Percentiles rank a stretch among this genome's conserved stretches.
phyloP scores from a whole-genome alignment of 768 basidiomycete species.

The Cantharellus cinnabarinus region DNA sequence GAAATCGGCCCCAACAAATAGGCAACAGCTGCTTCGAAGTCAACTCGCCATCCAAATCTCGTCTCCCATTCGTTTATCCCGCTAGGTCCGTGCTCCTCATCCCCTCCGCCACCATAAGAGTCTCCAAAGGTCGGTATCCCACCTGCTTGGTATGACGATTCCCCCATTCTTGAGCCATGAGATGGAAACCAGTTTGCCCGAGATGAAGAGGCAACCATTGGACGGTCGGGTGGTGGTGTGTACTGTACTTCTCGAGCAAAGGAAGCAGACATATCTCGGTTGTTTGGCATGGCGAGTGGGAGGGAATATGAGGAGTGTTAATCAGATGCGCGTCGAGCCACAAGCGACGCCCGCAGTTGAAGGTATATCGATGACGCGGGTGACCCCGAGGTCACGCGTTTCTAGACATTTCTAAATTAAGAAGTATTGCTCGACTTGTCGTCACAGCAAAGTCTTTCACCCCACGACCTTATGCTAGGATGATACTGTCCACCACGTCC shows the following conservation, averaged over 20 bases:
- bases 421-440: too few species aligned
- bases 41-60: constrained; percentile 41
- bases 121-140: constrained; percentile 36
- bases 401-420: too few species aligned
- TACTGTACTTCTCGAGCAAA: constrained; percentile 8
- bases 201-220: not conserved
- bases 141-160: constrained; percentile 48
- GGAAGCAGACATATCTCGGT: not conserved
- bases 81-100: constrained; percentile 22
- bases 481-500: too few species aligned
- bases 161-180: constrained; percentile 12
- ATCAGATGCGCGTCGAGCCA: too few species aligned
- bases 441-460: too few species aligned
- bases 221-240: constrained; percentile 22
- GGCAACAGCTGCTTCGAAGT: constrained; percentile 39
- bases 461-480: too few species aligned
- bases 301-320: too few species aligned
- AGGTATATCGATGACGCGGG: too few species aligned
- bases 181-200: constrained; percentile 20
- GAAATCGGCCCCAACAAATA: constrained; percentile 54
- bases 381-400: too few species aligned
- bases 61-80: constrained; percentile 49
- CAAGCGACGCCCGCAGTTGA: too few species aligned
- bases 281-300: too few species aligned
- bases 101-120: constrained; percentile 21